These are phyloP conservation scores for Acanthamoeba sp. DNA, from an alignment of 208 protist genomes.

Conservation along the genomic window DNA sequence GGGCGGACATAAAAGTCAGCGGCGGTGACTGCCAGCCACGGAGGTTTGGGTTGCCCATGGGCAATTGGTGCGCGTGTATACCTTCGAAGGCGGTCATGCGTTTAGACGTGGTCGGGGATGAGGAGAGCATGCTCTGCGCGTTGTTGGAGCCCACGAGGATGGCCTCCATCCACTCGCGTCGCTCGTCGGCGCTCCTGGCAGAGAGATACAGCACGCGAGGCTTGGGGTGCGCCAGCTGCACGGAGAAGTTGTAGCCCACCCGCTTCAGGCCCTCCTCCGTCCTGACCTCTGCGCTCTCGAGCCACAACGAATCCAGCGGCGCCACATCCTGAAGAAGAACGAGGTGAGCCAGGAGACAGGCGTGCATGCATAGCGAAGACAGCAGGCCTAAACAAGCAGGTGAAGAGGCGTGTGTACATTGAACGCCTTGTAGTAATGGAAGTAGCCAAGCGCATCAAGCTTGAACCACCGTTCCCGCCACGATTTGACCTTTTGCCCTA, in stretches of 20 bases:
- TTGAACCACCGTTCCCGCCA: conserved; percentile 43
- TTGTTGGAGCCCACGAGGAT: conserved; percentile 1
- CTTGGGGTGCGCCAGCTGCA: conserved; percentile 18
- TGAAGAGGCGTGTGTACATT: not conserved
- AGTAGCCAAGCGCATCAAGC: conserved; percentile 19
- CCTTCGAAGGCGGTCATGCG: not conserved
- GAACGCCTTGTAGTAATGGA: conserved; percentile 25
- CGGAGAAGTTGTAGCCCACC: conserved; percentile 34
- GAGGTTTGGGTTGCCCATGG: too few relatives aligned
- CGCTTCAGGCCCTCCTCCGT: conserved; percentile 15
- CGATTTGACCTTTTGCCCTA: conserved; percentile 46
- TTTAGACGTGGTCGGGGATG: not conserved
- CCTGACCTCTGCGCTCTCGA: not conserved
- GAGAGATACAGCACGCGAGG: conserved; percentile 35
- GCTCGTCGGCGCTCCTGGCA: conserved; percentile 4
- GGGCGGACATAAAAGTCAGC: too few relatives aligned
- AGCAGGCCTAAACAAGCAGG: too few relatives aligned
- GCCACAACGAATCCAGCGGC: conserved; percentile 36
- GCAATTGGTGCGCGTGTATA: not conserved
- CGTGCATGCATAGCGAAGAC: not conserved
- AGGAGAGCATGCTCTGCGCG: conserved; percentile 28
- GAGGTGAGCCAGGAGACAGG: not conserved
- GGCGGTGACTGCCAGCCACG: too few relatives aligned
- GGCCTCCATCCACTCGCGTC: conserved; percentile 53
- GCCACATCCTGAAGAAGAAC: not conserved